A percentile compares a stretch with the other conserved stretches of the same genome.
These are phyloP conservation scores for Coemansia sp. DNA, from an alignment of 192 early-diverging fungal species.

Conservation along the genomic window DNA sequence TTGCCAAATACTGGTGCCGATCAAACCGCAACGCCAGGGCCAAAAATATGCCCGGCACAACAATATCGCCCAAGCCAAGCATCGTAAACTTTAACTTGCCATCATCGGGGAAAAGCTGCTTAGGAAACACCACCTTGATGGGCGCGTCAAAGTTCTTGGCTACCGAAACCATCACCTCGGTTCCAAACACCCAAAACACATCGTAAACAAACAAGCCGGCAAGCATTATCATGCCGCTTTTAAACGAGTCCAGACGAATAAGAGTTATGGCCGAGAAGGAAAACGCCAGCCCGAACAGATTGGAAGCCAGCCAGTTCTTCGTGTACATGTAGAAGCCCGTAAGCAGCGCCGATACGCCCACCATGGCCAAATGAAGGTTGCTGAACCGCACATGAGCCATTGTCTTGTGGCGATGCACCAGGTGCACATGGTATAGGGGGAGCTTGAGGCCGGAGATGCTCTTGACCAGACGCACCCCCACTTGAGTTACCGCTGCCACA, in stretches of 20 bases:
- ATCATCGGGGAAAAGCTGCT: conserved; percentile 49
- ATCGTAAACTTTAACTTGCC: conserved; percentile 72
- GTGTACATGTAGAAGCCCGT: conserved; percentile 75
- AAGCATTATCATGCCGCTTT: conserved; percentile 93
- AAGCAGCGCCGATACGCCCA: conserved; percentile 57
- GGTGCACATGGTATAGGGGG: conserved; percentile 67
- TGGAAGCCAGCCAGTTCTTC: conserved; percentile 93
- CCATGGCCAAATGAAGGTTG: conserved; percentile 62
- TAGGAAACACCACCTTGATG: conserved; percentile 92
- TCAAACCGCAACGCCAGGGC: conserved; percentile 89
- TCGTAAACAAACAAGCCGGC: conserved; percentile 92
- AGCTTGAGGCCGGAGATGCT: conserved; percentile 57
- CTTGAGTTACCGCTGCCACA: conserved; percentile 69
- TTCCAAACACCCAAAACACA: conserved; percentile 99
- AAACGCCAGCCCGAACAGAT: conserved; percentile 84
- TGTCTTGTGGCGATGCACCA: conserved; percentile 44
- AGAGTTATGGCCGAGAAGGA: conserved; percentile 82
- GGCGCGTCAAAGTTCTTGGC: conserved; percentile 95
- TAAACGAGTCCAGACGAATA: conserved; percentile 90
- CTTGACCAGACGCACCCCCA: conserved; percentile 57
- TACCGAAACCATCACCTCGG: conserved; percentile 97
- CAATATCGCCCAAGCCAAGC: conserved; percentile 96
- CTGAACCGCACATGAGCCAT: conserved; percentile 57
- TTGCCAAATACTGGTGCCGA: conserved; percentile 67
- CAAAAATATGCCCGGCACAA: conserved; percentile 93